phyloP scores from a whole-genome alignment of 2,329 filamentous ascomycete species.

The Aspergillus tanneri region DNA sequence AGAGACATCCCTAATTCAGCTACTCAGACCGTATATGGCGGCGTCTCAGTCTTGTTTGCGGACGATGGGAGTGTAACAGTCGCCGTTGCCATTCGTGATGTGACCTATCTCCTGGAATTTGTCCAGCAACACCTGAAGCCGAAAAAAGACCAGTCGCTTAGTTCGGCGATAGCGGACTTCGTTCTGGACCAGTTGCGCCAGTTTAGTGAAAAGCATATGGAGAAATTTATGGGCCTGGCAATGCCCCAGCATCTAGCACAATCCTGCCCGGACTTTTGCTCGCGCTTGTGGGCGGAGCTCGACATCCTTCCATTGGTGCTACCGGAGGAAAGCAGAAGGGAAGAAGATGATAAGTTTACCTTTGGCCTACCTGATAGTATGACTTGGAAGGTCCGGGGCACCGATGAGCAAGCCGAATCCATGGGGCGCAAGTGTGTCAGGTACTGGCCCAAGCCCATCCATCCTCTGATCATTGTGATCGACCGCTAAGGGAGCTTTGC shows the following conservation, averaged over 20 bases:
- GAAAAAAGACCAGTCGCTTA: slow-evolving; percentile 39
- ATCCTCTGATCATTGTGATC: neutral
- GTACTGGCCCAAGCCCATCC: slow-evolving; percentile 40
- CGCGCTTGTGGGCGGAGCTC: slow-evolving; percentile 71
- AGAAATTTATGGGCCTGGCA: slow-evolving; percentile 75
- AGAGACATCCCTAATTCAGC: neutral
- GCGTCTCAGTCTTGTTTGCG: slow-evolving; percentile 36
- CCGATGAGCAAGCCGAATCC: slow-evolving; percentile 79
- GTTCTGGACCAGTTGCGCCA: slow-evolving; percentile 56
- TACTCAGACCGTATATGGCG: slow-evolving; percentile 44
- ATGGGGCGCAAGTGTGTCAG: slow-evolving; percentile 76
- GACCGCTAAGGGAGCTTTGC: slow-evolving; percentile 15
- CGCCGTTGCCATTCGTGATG: slow-evolving; percentile 70
- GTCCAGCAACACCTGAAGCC: slow-evolving; percentile 59
- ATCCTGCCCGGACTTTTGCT: slow-evolving; percentile 64
- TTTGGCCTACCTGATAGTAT: slow-evolving; percentile 28
- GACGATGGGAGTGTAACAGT: slow-evolving; percentile 54
- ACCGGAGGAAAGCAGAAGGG: slow-evolving; percentile 30
- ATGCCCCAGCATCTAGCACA: slow-evolving; percentile 60
- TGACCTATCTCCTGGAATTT: slow-evolving; percentile 73
- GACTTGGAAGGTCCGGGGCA: slow-evolving; percentile 55
- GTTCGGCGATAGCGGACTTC: slow-evolving; percentile 57
- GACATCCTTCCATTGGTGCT: slow-evolving; percentile 73
- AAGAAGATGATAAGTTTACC: slow-evolving; percentile 19
- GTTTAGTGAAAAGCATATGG: slow-evolving; percentile 65